A percentile compares a stretch with the other conserved stretches of the same genome.
Conservation (phyloP, 352 stramenopile genomes). For the Phytopythium ostracodes region DNA sequence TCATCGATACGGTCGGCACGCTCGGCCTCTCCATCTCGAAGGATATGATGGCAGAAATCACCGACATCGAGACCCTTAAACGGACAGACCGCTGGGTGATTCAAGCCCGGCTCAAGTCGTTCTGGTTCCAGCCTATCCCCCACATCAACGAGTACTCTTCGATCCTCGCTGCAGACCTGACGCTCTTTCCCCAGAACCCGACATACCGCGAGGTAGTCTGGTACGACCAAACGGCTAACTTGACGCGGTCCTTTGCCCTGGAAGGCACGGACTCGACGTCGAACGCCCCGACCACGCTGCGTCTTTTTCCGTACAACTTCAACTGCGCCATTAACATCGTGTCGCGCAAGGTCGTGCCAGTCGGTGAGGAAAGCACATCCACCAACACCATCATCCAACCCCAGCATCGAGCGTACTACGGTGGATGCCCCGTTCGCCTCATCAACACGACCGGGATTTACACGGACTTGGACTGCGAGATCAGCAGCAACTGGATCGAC, state of each 20-base stretch:
- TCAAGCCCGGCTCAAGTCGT: conserved; percentile 13
- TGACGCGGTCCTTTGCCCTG: conserved; percentile 3
- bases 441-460: conserved; percentile 23
- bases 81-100: conserved; percentile 9
- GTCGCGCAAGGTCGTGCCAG: conserved; percentile 3
- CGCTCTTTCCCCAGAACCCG: conserved; percentile 15
- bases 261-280: conserved; percentile 4
- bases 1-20: conserved; percentile 4
- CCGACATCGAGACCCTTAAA: neutral
- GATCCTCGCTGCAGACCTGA: conserved; percentile 21
- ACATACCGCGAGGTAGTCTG: conserved; percentile 6
- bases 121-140: conserved; percentile 24
- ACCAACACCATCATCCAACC: conserved; percentile 19
- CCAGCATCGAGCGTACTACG: conserved; percentile 21
- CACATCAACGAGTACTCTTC: conserved; percentile 29
- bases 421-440: conserved; percentile 13
- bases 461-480: conserved; percentile 14
- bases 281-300: conserved; percentile 11
- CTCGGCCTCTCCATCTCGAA: conserved; percentile 3
- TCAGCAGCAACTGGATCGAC: conserved; percentile 17
- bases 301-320: conserved; percentile 34
- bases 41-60: conserved; percentile 5
- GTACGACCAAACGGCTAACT: conserved; percentile 1
- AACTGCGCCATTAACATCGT: conserved; percentile 10
- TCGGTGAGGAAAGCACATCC: neutral